Percentiles rank a stretch among this genome's conserved stretches.
phyloP scores from a whole-genome alignment of 257 asterid species.

The Anisodus acutangulus region DNA sequence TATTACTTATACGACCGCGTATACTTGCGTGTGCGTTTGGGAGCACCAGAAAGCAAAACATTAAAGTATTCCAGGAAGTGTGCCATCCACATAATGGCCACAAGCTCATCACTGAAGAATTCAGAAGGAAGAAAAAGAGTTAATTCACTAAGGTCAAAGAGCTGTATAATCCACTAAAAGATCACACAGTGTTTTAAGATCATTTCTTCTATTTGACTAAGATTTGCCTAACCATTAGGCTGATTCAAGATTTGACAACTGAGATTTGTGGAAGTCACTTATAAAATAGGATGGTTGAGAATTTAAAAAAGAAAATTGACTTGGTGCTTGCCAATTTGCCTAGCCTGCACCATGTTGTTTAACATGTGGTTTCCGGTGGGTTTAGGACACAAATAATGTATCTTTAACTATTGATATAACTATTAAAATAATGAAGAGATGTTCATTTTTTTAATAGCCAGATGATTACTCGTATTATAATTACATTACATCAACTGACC shows the following conservation, averaged over 20 bases:
- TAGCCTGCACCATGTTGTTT: background rate
- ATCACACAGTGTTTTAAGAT: background rate
- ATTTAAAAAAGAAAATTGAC: background rate
- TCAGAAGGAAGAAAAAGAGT: background rate
- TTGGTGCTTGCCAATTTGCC: background rate
- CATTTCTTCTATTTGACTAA: background rate
- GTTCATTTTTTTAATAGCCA: too few relatives aligned
- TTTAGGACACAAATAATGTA: too few relatives aligned
- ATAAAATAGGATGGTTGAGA: background rate
- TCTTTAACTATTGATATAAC: too few relatives aligned
- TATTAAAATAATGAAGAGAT: too few relatives aligned
- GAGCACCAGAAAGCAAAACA: background rate
- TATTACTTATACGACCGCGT: too few relatives aligned
- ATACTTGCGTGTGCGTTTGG: too few relatives aligned
- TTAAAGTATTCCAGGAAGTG: constrained; percentile 45
- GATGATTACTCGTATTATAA: background rate
- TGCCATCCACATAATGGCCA: constrained; percentile 36
- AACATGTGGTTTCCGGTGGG: too few relatives aligned
- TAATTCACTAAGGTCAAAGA: background rate
- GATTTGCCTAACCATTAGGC: background rate
- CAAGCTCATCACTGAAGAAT: background rate
- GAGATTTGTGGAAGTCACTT: background rate
- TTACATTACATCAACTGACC: background rate
- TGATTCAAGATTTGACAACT: background rate
- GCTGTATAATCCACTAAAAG: background rate